Conservation (phyloP, 352 stramenopile species). For the Phytophthora cajani region DNA sequence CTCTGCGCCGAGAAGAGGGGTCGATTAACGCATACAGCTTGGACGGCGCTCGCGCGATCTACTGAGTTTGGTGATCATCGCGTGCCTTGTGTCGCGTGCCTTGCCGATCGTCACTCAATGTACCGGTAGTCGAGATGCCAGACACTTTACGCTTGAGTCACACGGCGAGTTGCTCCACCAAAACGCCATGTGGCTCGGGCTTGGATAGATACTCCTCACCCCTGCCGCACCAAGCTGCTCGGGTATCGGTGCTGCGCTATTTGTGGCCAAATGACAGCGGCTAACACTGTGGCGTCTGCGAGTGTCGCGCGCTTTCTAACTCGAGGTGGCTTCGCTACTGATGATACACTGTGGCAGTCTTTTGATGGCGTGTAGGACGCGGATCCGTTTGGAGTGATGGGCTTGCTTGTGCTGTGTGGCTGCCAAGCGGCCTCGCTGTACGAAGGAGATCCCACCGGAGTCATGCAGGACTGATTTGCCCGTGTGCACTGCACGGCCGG, state of each 20-base stretch:
- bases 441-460: slow-evolving; percentile 26
- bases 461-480: slow-evolving; percentile 29
- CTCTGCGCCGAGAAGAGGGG: background rate
- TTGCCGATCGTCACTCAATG: slow-evolving; percentile 5
- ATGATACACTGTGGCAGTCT: background rate
- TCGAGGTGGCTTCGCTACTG: slow-evolving; percentile 16
- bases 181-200: slow-evolving; percentile 3
- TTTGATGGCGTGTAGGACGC: background rate
- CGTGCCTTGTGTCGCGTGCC: slow-evolving; percentile 16
- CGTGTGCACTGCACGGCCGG: slow-evolving; percentile 5
- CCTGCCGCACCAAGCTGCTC: no score
- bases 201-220: background rate
- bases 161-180: slow-evolving; percentile 22
- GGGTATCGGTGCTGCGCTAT: background rate
- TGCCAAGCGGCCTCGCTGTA: slow-evolving; percentile 21
- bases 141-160: slow-evolving; percentile 31
- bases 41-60: background rate
- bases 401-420: slow-evolving; percentile 23
- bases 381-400: slow-evolving; percentile 23
- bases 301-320: slow-evolving; percentile 11
- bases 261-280: background rate
- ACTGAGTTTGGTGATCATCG: background rate
- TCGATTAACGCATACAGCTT: background rate
- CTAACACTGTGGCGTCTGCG: slow-evolving; percentile 3
- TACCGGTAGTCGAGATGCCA: background rate